These are phyloP conservation scores for Lipomyces sp. DNA, from an alignment of 805 yeast genomes.

Conservation along the genomic window DNA sequence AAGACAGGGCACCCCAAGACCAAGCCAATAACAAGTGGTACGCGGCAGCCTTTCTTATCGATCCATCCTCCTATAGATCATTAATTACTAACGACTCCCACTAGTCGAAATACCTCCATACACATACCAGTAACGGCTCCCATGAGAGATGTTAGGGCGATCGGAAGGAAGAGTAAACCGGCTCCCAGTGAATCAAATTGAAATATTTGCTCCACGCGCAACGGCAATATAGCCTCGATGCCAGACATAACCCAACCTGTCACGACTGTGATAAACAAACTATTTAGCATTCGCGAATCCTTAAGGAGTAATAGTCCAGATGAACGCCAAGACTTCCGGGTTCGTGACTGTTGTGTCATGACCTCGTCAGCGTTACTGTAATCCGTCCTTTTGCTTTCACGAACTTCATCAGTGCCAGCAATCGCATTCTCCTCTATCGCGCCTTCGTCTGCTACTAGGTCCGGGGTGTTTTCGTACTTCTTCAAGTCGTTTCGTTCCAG, in stretches of 20 bases:
- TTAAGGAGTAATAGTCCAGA: conserved; percentile 17
- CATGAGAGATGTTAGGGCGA: conserved; percentile 43
- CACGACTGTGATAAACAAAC: conserved; percentile 39
- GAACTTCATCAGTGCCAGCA: background rate
- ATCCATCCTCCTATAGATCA: conserved; percentile 37
- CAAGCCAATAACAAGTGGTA: conserved; percentile 41
- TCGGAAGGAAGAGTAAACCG: conserved; percentile 44
- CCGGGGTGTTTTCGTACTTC: conserved; percentile 42
- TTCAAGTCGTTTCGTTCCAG: conserved; percentile 40
- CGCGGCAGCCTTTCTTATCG: conserved; percentile 43
- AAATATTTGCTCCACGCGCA: conserved; percentile 43
- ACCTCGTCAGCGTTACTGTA: background rate
- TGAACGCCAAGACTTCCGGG: conserved; percentile 6
- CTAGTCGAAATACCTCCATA: background rate
- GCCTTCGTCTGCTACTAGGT: conserved; percentile 36
- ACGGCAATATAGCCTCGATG: conserved; percentile 45
- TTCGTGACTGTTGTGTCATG: background rate
- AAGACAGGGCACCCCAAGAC: conserved; percentile 33
- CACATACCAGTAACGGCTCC: conserved; percentile 39
- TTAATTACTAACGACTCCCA: background rate
- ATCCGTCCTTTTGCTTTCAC: conserved; percentile 1
- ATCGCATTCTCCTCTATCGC: conserved; percentile 7
- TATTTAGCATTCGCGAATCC: conserved; percentile 36
- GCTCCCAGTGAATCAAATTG: conserved; percentile 42
- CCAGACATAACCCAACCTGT: conserved; percentile 44